Evolutionary conservation across 2,329 filamentous ascomycete species (phyloP).

Genomic region (Berkeleyomyces rouxiae): DNA sequence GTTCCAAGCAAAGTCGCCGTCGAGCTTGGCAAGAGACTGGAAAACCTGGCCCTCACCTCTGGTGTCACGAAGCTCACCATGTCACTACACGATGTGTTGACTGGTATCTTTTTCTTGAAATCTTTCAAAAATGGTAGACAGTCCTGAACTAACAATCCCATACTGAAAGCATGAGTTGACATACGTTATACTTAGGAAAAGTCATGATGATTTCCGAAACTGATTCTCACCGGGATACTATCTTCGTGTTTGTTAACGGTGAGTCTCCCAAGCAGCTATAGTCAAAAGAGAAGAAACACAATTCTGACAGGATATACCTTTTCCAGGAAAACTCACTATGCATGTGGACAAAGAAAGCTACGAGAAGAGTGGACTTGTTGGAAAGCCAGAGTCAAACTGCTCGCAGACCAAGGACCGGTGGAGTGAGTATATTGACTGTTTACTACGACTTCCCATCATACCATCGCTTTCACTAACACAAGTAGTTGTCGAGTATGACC

Average conservation of each 20-base stretch:
- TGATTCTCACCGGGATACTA: slow-evolving; percentile 49
- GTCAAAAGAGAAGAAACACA: not conserved
- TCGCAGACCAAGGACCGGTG: slow-evolving; percentile 50
- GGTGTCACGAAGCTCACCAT: slow-evolving; percentile 54
- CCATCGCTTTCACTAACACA: slow-evolving; percentile 17
- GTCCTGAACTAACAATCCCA: not conserved
- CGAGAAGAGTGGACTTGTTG: slow-evolving; percentile 65
- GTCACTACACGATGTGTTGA: slow-evolving; percentile 53
- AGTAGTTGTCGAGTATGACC: slow-evolving; percentile 58
- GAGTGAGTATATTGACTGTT: slow-evolving; percentile 31
- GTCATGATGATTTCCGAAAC: slow-evolving; percentile 75
- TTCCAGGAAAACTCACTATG: slow-evolving; percentile 50
- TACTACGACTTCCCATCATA: not conserved
- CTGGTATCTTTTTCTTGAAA: slow-evolving; percentile 61
- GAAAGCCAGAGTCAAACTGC: slow-evolving; percentile 44
- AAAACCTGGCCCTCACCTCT: slow-evolving; percentile 18
- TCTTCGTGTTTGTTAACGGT: slow-evolving; percentile 57
- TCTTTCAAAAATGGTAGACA: slow-evolving; percentile 61
- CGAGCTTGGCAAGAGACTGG: slow-evolving; percentile 32
- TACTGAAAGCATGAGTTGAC: not conserved
- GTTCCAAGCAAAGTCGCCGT: slow-evolving; percentile 48
- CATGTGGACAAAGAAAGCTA: slow-evolving; percentile 69
- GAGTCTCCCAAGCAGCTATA: slow-evolving; percentile 12
- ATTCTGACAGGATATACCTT: not conserved
- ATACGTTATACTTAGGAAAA: slow-evolving; percentile 38